phyloP scores from a whole-genome alignment of 2,329 filamentous ascomycete species.

The Aureobasidium sp. region DNA sequence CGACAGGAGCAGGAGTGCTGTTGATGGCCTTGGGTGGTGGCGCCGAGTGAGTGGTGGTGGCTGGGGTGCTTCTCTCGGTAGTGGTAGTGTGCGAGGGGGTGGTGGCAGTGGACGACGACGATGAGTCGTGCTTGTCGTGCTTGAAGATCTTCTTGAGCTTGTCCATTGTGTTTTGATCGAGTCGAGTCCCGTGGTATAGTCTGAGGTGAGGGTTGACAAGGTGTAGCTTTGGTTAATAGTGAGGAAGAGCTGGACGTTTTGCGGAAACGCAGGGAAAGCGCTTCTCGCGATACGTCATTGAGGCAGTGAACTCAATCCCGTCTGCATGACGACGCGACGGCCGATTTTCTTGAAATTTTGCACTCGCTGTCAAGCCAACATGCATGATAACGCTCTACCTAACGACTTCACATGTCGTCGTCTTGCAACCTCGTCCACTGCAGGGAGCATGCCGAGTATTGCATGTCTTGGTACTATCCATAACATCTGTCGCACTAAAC shows the following conservation, averaged over 20 bases:
- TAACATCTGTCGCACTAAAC: neutral
- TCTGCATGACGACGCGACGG: conserved; percentile 1
- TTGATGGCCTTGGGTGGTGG: conserved; percentile 21
- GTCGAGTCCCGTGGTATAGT: neutral
- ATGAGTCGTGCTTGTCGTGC: conserved; percentile 18
- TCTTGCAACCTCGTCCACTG: no score
- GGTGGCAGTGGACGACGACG: conserved; percentile 3
- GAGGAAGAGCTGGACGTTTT: no score
- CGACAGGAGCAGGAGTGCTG: conserved; percentile 1
- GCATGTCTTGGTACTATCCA: no score
- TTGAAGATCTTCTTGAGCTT: conserved; percentile 30
- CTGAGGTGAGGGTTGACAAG: neutral
- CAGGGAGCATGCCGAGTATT: no score
- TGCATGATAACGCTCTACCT: neutral
- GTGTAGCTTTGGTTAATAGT: no score
- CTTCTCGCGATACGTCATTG: neutral
- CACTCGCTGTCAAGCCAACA: neutral
- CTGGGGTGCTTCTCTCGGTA: conserved; percentile 12
- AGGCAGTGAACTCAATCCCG: conserved; percentile 9
- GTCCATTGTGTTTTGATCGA: conserved; percentile 24
- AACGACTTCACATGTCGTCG: no score
- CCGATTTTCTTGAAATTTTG: neutral
- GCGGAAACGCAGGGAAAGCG: neutral
- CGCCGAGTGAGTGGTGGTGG: conserved; percentile 23
- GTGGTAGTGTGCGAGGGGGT: neutral